Base-by-base conservation (phyloP, 2,329 filamentous ascomycete species). In the Malbranchea zuffiana region DNA sequence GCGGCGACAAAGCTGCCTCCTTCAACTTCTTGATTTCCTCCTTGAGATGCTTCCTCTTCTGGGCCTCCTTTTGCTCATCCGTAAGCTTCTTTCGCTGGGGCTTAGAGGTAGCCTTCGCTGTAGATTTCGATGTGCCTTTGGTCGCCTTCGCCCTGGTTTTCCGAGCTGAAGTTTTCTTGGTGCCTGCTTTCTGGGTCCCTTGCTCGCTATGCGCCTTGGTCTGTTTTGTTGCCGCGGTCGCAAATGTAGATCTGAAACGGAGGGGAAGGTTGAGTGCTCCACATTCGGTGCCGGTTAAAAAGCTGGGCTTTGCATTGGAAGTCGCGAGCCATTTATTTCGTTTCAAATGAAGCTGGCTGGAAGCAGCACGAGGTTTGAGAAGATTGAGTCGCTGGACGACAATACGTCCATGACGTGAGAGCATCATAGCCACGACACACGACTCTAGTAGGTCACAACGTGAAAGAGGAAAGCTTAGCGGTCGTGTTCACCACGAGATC, bases 81-180 rank as follows among this genome's bases (percentile, higher is more conserved):
- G 56, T 60, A 41, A 56, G 40, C 10, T 38, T 45, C 47, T 55
- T 57, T 41, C 47, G 48, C 40, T 54, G 52, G 15, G 49, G 43
- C 38, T 55, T 60, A 23, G 44, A 48, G 24, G 12, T 20, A 10
- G 21, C 12, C 7, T 29, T 13, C 11, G 36, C 3, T 13, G 32
- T 33, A 6, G 32, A 11, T 24, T 34, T 34, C 19, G 32, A 10
- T 13, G 40, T 41, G 36, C 37, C 39, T 45, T 47, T n/a, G 35
- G 40, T 43, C 12, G 44, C 24, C 27, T 32, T 40, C n/a, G 45
- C 35, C 26, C 30, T 44, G 39, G 40, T 42, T 31, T 42, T 55
- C 20, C 27, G 24, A 10, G 25, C 47, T 6, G 46, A 44, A 30
- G 45, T 45, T 37, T 28, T 42, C 30, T 32, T 43, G 21, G 40